Base-by-base conservation (phyloP, 108 stramenopile genomes). In the Fragilaria crotonensis region DNA sequence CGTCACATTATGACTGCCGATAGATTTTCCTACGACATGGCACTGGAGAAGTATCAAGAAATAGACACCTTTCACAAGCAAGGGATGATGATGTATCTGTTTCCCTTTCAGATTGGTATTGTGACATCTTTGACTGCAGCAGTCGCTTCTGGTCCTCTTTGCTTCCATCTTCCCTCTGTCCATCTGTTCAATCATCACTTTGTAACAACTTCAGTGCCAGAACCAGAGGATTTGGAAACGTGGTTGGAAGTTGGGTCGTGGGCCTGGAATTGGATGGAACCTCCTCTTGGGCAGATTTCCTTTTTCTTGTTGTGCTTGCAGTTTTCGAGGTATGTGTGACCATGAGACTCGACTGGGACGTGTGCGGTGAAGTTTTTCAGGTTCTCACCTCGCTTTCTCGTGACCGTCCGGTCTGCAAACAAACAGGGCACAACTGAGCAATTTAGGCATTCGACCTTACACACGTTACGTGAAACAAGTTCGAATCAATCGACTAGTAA, bases 191-290 rank as follows among this genome's bases (percentile, higher is more conserved):
- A 95, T 64, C 70, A 81, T 25, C 5, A 33, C 2, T 90, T 69
- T 61, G 94, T 95, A 0, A 95, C 90, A 7, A 63, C 87, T 18
- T 90, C 92, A 56, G 68, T 95, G 28, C 89, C 94, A 1, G 75
- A 66, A 1, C 58, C 70, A 20, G 56, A 77, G 53, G 94, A 95
- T 72, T 60, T 95, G 46, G 89, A 90, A 59, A 95, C 90, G 25
- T 45, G 33, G 23, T 46, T 90, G 47, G 94, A 95, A 59, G 84
- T 85, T 0, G 91, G 87, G 61, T 48, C 72, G 11, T 87, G 84
- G 82, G 71, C 70, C 30, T 92, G 90, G 87, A 71, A 78, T 26
- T 91, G 90, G 90, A 88, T 88, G 84, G 90, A 94, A 57, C 93
- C 93, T 9, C 71, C 78, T 1, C 62, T 90, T 54, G 88, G 95